Evolutionary conservation across 108 stramenopile species (phyloP), one percentile per base, ranked within the genome.

Genomic region (Fragilaria crotonensis): DNA sequence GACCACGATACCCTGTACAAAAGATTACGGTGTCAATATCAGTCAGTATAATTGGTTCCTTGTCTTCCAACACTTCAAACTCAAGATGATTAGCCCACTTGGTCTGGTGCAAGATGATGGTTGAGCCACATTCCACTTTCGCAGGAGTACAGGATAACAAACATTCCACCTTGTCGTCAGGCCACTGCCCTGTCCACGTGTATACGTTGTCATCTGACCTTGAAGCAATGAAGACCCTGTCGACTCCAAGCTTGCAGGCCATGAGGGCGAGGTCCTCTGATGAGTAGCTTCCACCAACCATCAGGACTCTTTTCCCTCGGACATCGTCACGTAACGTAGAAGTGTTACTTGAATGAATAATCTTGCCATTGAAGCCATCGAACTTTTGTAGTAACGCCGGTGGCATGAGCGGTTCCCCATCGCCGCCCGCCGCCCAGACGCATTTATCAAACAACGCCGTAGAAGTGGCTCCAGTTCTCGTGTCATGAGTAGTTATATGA

Each of bases 371-470:
- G 57, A 60, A 74, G 0, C 45, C 57, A 11, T 30, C 51, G 11
- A 76, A 54, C 11, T 33, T 28, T 0, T 68, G 23, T 4, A 50
- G 11, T 17, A 72, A 32, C 14, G 49, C 11, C 11, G 28, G 2
- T 0, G 84, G 84, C 7, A 81, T 80, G 1, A 33, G 48, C 19
- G 66, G 67, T 14, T 25, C 30, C 0, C 77, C 70, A 59, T 85
- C 78, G 4, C 45, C 29, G 7, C 85, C 85, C 19, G 57, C 76
- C 14, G 85, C 77, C 85, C 85, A 86, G 19, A 86, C 67, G 58
- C 79, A 80, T 36, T 73, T 72, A 33, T 86, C 85, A 67, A 71
- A 86, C 5, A 28, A 19, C 5, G 33, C 5, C 5, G 9, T 55
- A 4, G 59, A 23, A 52, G 44, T 41, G 14, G 31, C 30, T 25